Conservation (phyloP, 164 flowering plant species). For the Macadamia integrifolia region DNA sequence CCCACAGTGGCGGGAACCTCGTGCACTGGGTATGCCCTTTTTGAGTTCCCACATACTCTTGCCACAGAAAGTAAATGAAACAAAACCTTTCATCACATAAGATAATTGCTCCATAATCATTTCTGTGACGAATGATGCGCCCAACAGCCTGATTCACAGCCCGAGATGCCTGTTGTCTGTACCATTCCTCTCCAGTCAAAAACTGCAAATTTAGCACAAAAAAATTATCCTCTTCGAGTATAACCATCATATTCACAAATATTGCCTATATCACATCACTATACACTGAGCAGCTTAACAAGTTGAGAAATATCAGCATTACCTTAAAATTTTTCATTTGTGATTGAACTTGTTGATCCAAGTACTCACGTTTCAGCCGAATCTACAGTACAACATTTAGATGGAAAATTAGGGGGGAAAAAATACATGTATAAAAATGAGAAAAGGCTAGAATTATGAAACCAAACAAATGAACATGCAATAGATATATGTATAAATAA, state of each 20-base stretch:
- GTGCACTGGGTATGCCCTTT: no score
- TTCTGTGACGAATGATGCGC: conserved; percentile 94
- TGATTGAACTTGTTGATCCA: conserved; percentile 51
- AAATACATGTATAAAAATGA: no score
- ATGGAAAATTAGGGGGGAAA: not conserved
- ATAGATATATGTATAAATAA: no score
- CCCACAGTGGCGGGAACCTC: no score
- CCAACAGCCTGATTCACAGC: conserved; percentile 99
- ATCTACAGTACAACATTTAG: conserved; percentile 41
- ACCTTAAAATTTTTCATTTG: conserved; percentile 49
- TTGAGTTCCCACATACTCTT: not conserved
- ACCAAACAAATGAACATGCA: no score
- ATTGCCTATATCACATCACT: not conserved
- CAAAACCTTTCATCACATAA: conserved; percentile 94
- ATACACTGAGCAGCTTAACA: not conserved
- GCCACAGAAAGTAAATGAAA: not conserved
- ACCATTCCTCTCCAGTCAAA: conserved; percentile 92
- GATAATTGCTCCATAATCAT: conserved; percentile 95
- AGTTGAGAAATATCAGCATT: not conserved
- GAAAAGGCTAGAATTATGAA: no score
- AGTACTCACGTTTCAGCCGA: conserved; percentile 85
- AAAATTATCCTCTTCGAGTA: not conserved
- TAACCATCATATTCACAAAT: not conserved
- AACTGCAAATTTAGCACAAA: conserved; percentile 24
- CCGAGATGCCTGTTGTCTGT: conserved; percentile 81